phyloP scores from a whole-genome alignment of 441 rosid genomes.

The Populus hybrid region DNA sequence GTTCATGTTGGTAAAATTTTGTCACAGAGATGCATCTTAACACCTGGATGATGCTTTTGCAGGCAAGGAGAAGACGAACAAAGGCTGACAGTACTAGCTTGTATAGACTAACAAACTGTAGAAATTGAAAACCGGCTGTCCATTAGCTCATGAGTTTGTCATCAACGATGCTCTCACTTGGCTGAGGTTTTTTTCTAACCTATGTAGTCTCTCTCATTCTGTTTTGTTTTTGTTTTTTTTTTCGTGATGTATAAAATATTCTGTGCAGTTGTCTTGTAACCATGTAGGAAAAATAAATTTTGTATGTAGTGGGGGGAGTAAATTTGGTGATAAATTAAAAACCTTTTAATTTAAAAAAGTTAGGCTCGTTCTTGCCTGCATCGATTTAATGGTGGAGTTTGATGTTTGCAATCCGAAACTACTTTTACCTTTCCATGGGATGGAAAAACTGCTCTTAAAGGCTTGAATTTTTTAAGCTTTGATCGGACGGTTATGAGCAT shows the following conservation, averaged over 20 bases:
- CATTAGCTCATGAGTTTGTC: slow-evolving; percentile 81
- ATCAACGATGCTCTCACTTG: slow-evolving; percentile 31
- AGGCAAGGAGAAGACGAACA: slow-evolving; percentile 58
- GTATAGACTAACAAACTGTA: slow-evolving; percentile 25
- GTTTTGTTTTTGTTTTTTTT: too few species aligned
- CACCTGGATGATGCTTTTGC: slow-evolving; percentile 20
- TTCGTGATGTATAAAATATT: too few species aligned
- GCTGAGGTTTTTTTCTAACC: slow-evolving; percentile 34
- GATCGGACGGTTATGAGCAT: too few species aligned
- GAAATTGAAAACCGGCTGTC: slow-evolving; percentile 2
- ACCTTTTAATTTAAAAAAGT: too few species aligned
- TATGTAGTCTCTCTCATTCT: not conserved
- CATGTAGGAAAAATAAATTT: not conserved
- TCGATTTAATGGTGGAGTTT: too few species aligned
- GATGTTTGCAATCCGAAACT: not conserved
- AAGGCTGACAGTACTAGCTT: slow-evolving; percentile 23
- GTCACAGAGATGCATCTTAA: not conserved
- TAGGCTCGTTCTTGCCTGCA: not conserved
- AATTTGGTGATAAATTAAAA: not conserved
- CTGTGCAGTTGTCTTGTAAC: not conserved
- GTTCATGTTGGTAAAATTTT: not conserved
- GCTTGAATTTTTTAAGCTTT: too few species aligned
- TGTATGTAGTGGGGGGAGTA: not conserved
- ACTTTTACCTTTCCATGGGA: too few species aligned
- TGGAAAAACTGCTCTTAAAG: too few species aligned